A percentile compares a stretch with the other conserved stretches of the same genome.
phyloP scores from a whole-genome alignment of 345 rosid genomes.

The Limnanthes douglasii region DNA sequence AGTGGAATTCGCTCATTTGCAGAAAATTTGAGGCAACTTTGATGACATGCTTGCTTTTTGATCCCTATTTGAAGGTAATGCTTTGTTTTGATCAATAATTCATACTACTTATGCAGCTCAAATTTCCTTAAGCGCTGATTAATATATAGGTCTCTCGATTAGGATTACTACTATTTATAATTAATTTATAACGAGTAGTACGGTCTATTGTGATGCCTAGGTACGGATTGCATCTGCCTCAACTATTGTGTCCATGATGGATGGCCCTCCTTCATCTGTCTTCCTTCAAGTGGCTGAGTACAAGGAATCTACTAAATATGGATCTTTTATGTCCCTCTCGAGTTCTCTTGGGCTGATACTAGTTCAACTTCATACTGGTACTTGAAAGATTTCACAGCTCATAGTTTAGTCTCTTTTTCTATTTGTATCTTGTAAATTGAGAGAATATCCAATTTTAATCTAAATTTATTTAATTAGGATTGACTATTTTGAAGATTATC shows the following conservation, averaged over 20 bases:
- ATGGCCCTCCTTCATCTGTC: slow-evolving; percentile 73
- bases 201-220: slow-evolving; percentile 26
- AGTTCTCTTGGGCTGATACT: slow-evolving; percentile 74
- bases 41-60: slow-evolving; percentile 77
- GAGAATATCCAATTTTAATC: neutral
- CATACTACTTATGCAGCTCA: neutral
- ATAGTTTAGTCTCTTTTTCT: slow-evolving; percentile 3
- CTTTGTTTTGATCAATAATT: too few relatives aligned
- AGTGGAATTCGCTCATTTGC: slow-evolving; percentile 13
- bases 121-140: slow-evolving; percentile 4
- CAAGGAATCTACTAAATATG: slow-evolving; percentile 53
- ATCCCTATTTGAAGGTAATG: slow-evolving; percentile 76
- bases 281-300: slow-evolving; percentile 90
- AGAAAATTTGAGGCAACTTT: slow-evolving; percentile 76
- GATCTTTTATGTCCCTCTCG: slow-evolving; percentile 73
- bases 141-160: neutral
- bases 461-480: slow-evolving; percentile 4
- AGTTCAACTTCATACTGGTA: slow-evolving; percentile 91
- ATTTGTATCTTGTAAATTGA: slow-evolving; percentile 1
- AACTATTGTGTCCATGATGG: slow-evolving; percentile 66
- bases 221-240: slow-evolving; percentile 73
- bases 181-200: slow-evolving; percentile 7
- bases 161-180: too few relatives aligned
- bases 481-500: neutral
- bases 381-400: slow-evolving; percentile 13